Base-by-base conservation (phyloP, 139 green algal species). In the Desmodesmus armatus region DNA sequence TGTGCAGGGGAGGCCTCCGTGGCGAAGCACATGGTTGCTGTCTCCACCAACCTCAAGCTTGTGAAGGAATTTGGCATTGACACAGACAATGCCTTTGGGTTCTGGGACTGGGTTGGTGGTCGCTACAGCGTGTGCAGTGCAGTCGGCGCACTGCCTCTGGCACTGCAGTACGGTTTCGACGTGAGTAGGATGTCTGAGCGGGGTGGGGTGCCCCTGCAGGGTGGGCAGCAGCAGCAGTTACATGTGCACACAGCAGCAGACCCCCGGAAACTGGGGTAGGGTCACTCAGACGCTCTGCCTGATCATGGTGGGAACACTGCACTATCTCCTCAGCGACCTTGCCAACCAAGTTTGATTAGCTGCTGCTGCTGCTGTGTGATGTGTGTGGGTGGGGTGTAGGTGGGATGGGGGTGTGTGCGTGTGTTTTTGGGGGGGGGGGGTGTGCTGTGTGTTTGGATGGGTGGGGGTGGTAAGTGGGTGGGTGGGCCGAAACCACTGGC, bases 51-150 rank as follows among this genome's bases (percentile, higher is more conserved):
- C 95, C 90, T 99, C 25, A 97, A 98, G 93, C 94, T 98, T 7
- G 98, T 99, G 35, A 97, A 95, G 84, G 95, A 97, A 88, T 99
- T 99, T 93, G 98, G 98, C 83, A 99, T 99, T 63, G 92, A 99
- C 90, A 94, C 98, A 5, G 83, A 95, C 27, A 99, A 99, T 87
- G 95, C 96, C 1, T 99, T 99, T 93, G 98, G 93, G 43, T 99
- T 99, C 92, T 99, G 98, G 98, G 96, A 99, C 92, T 98, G 94
- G 95, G 95, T 99, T 40, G 96, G 98, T 78, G 98, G 98, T 33
- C 92, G 98, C 80, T 99, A 99, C 93, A 97, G 91, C 27, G 98
- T 99, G 62, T 98, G 93, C 88, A 98, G 92, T 23, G 97, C 98
- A 17, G 98, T 99, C 6, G 98, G 98, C 84, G 92, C 99, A 71